Percentiles rank a stretch among this genome's conserved stretches.
These are phyloP conservation scores for Rosa lucieae DNA, from an alignment of 306 rosid species.

Conservation along the genomic window DNA sequence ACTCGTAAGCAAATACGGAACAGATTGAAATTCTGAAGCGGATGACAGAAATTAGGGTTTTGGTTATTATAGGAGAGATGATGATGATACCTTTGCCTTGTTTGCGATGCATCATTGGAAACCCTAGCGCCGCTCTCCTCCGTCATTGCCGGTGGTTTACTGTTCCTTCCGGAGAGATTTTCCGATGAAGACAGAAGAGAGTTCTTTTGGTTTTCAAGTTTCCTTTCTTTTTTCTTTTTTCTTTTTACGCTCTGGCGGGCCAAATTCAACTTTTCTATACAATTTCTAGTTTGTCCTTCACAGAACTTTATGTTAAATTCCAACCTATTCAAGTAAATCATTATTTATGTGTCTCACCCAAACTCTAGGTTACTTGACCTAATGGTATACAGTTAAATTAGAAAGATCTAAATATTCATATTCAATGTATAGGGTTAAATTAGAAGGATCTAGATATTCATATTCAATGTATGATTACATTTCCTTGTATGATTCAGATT, in stretches of 20 bases:
- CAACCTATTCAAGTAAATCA: no score
- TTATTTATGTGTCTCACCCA: no score
- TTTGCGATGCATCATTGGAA: conserved; percentile 57
- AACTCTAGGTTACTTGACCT: no score
- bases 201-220: not conserved
- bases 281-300: not conserved
- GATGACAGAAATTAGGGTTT: conserved; percentile 4
- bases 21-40: not conserved
- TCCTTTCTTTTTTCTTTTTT: no score
- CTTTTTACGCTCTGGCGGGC: not conserved
- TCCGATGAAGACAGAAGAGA: not conserved
- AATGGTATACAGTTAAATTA: no score
- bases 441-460: no score
- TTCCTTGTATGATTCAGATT: no score
- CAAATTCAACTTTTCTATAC: not conserved
- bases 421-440: no score
- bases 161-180: not conserved
- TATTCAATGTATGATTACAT: no score
- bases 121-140: conserved; percentile 63
- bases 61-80: not conserved
- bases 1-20: not conserved
- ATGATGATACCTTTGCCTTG: conserved; percentile 63
- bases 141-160: conserved; percentile 29
- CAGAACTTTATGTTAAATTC: no score
- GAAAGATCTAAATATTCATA: no score